Evolutionary conservation across 2,329 filamentous ascomycete genomes (phyloP), one percentile per base, ranked within the genome.

Genomic region (Curvularia lunata): DNA sequence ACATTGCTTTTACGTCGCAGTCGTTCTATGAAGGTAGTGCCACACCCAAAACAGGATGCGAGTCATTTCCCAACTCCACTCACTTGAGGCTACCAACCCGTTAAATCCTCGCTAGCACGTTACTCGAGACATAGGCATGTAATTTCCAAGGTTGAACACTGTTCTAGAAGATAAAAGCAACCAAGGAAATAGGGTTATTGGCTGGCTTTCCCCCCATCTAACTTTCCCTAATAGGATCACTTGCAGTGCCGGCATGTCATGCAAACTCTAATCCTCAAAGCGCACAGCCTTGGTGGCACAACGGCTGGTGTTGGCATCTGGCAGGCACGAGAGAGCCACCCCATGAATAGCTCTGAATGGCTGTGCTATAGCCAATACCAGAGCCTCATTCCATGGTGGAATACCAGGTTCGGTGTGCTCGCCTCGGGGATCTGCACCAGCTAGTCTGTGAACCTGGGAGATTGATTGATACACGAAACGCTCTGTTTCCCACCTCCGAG

Each of bases 401-500:
- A 18, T 18, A 21, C n/a, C 32, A 47, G 10, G 6, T 5, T 45
- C 38, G 18, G 30, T 30, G 37, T 13, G 25, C 19, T 27, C 18
- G 18, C 30, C 16, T 42, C 38, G 32, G 45, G 27, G 41, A 45
- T 55, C 34, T 52, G 21, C 34, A 6, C 16, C 13, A n/a, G 27
- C 30, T 52, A 2, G 18, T 25, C 27, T 30, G 43, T 25, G 34
- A 43, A 19, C 23, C 27, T 43, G 41, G 41, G 13, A 18, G 34
- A 18, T 37, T 37, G 34, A 37, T n/a, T 18, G 10, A 16, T 19
- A 19, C 1, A 40, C 48, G 34, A 41, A 46, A 46, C 41, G 16
- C 6, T 27, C 43, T 40, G 19, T 27, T 52, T 45, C 37, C 41
- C 34, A 25, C 40, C 30, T 41, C 53, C 53, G 48, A 52, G 48